Evolutionary conservation across 2,329 filamentous ascomycete species (phyloP).

Genomic region (Verticillium nonalfalfae): DNA sequence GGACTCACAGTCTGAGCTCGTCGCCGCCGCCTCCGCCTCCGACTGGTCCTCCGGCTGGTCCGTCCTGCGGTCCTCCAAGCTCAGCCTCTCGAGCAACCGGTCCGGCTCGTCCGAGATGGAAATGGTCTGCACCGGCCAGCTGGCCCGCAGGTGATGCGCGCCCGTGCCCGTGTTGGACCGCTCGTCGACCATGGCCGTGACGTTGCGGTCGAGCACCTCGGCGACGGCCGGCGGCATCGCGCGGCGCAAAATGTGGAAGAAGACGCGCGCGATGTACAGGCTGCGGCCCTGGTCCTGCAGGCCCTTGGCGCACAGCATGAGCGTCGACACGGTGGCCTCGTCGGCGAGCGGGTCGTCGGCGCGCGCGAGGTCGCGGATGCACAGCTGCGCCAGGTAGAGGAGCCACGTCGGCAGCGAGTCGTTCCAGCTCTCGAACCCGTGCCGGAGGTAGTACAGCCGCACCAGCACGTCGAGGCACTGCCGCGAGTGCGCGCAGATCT

Average conservation of each 20-base stretch:
- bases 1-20: not conserved
- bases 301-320: conserved; percentile 18
- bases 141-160: conserved; percentile 13
- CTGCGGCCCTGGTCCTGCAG: conserved; percentile 18
- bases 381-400: conserved; percentile 13
- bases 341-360: conserved; percentile 1
- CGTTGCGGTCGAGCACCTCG: conserved; percentile 8
- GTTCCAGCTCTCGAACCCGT: conserved; percentile 19
- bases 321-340: conserved; percentile 14
- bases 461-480: conserved; percentile 17
- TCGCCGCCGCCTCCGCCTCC: not conserved
- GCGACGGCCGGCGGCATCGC: conserved; percentile 11
- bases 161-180: conserved; percentile 9
- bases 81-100: not conserved
- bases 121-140: conserved; percentile 11
- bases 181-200: conserved; percentile 9
- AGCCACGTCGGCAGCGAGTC: conserved; percentile 6
- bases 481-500: conserved; percentile 5
- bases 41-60: not conserved
- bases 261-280: conserved; percentile 13
- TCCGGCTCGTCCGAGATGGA: not conserved
- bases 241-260: conserved; percentile 13
- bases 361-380: conserved; percentile 12
- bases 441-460: conserved; percentile 22
- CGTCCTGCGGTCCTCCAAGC: not conserved